Conservation (phyloP, 768 basidiomycete species). For the Pisolithus albus region DNA sequence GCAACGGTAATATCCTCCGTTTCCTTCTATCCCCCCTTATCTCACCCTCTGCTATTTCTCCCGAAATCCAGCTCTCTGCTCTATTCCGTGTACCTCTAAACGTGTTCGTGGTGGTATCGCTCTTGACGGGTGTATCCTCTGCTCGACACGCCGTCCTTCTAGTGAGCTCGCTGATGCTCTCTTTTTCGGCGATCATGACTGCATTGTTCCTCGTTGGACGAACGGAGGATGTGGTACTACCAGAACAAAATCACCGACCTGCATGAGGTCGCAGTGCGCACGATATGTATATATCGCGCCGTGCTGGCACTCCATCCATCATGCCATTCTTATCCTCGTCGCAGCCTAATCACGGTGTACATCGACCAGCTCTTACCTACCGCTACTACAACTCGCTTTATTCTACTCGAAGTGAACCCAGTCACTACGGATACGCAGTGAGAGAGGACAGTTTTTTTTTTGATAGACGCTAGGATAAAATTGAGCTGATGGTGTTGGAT, state of each 20-base stretch:
- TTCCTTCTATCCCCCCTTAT: neutral
- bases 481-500: too few relatives aligned
- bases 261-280: slow-evolving; percentile 1
- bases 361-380: too few relatives aligned
- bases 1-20: slow-evolving; percentile 50
- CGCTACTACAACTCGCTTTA: too few relatives aligned
- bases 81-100: slow-evolving; percentile 73
- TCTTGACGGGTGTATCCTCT: slow-evolving; percentile 61
- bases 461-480: too few relatives aligned
- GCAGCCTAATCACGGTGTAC: too few relatives aligned
- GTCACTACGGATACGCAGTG: too few relatives aligned
- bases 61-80: slow-evolving; percentile 45
- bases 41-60: neutral
- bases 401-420: too few relatives aligned
- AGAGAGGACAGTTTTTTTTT: too few relatives aligned
- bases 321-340: too few relatives aligned
- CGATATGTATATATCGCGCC: too few relatives aligned
- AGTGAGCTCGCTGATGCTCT: slow-evolving; percentile 50
- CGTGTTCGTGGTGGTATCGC: slow-evolving; percentile 61
- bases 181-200: slow-evolving; percentile 54
- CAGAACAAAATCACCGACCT: slow-evolving; percentile 16
- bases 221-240: slow-evolving; percentile 17
- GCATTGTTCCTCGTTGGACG: slow-evolving; percentile 39
- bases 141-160: slow-evolving; percentile 56
- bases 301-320: too few relatives aligned